Evolutionary conservation across 2,329 filamentous ascomycete species (phyloP), one percentile per base, ranked within the genome.

Genomic region (Aureobasidium sp.): DNA sequence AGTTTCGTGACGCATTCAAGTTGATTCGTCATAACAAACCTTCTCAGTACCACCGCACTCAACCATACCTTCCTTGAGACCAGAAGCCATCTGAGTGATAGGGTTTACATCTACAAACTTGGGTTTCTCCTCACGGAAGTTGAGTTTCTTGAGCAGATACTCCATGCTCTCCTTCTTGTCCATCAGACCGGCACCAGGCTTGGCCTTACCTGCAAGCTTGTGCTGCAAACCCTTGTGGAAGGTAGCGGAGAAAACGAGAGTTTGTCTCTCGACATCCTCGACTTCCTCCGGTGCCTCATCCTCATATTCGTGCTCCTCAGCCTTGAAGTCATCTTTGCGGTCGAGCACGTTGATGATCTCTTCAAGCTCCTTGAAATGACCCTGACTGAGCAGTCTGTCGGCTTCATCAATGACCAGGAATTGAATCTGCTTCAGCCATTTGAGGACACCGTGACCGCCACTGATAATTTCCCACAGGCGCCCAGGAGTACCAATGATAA

Each of bases 31-130:
- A 17, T 27, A 34, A 27, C 55, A 73, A 74, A 89, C 87, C 82
- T 99, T 99, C 72, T 99, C 94, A 76, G 92, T 92, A 6, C 91
- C 90, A 43, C 85, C 88, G 70, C 94, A 99, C 76, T 97, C 92
- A 34, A 99, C 84, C 44, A 99, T 81, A 0, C 92, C 92, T 77
- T 99, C 94, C 66, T 88, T 90, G 6, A 99, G 79, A 2, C 87
- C 85, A 20, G 87, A 82, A 0, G 94, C 92, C 89, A 99, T 95
- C 70, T 96, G 92, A 9, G 87, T 88, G 0, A 88, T 79, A 0
- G 94, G 94, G 70, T 97, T 96, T 63, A 91, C 88, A 71, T 99
- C 94, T 66, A 99, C 86, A 70, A 95, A 97, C 69, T 89, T 92
- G 2, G 94, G 94, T 67, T 87, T 86, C 56, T 89, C 85, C 66